phyloP scores from a whole-genome alignment of 495 filamentous ascomycete genomes.

The Hypomontagnella submonticulosa region DNA sequence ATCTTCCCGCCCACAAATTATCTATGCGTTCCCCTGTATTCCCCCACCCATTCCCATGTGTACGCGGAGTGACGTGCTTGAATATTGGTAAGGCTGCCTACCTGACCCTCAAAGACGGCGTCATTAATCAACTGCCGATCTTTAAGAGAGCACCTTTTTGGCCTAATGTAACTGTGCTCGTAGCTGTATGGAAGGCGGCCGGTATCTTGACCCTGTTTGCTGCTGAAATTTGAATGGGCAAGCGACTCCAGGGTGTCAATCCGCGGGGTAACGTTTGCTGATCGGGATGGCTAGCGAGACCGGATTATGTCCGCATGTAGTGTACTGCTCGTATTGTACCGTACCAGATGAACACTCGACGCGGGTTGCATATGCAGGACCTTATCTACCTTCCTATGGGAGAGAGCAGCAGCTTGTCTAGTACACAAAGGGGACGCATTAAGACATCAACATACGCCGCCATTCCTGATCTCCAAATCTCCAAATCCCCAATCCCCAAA shows the following conservation, averaged over 20 bases:
- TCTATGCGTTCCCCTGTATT: constrained; percentile 2
- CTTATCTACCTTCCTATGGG: constrained; percentile 1
- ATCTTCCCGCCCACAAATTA: constrained; percentile 16
- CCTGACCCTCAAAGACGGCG: background rate
- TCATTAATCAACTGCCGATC: constrained; percentile 26
- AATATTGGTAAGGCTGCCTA: constrained; percentile 16
- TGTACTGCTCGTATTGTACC: background rate
- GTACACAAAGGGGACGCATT: constrained; percentile 1
- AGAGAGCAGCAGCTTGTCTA: too few relatives aligned
- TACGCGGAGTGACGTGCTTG: constrained; percentile 28
- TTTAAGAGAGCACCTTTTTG: constrained; percentile 6
- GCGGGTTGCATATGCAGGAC: background rate
- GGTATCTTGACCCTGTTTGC: constrained; percentile 3
- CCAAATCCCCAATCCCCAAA: constrained; percentile 7
- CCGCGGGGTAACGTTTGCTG: constrained; percentile 23
- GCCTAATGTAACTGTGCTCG: constrained; percentile 22
- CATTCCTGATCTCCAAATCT: constrained; percentile 18
- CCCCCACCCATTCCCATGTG: constrained; percentile 23
- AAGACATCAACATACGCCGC: constrained; percentile 11
- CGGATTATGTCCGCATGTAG: background rate
- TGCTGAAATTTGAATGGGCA: constrained; percentile 19
- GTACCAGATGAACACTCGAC: too few relatives aligned
- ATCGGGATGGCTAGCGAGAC: constrained; percentile 11
- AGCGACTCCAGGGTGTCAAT: constrained; percentile 6
- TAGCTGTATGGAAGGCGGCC: constrained; percentile 2